Base-by-base conservation (phyloP, 2,329 filamentous ascomycete species). In the Emericellopsis cladophorae region DNA sequence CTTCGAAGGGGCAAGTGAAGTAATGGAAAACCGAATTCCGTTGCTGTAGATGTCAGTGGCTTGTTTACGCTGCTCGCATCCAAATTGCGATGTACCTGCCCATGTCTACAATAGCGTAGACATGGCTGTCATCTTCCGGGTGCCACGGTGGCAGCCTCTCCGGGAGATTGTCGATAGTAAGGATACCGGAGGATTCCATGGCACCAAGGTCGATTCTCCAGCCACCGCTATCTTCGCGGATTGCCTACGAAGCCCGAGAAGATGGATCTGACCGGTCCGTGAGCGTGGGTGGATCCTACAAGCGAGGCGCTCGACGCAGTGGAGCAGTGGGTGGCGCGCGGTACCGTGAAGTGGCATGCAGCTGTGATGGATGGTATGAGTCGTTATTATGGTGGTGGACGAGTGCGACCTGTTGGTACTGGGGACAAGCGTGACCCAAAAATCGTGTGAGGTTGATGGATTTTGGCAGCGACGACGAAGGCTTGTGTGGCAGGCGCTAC, bases 11-110 rank as follows among this genome's bases (percentile, higher is more conserved):
- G 79, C 73, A n/a, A 93, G 70, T 48, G 87, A 79, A 8, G 87
- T 85, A 52, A 95, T 86, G 36, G 86, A 90, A 67, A 94, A 94
- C 42, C 89, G 85, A 52, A 95, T 90, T 51, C 88, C 89, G 66
- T 95, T 95, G 67, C 87, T 86, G 49, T 15, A 8, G 32, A 37
- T 9, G 18, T 50, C 15, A 48, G 40, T 12, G 15, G n/a, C 31
- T 18, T 9, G n/a, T 5, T 12, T 37, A n/a, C 12, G 16, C 9
- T 37, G 15, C 16, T 37, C 22, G 35, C 22, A 14, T 37, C 18
- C 9, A 12, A 7, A 16, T 7, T 29, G 8, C 22, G 18, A 44
- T 48, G 42, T 44, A 74, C 72, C 72, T 76, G 53, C 73, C 73
- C 71, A 77, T 76, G 47, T 77, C 73, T 42, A 77, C 72, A 40